A percentile compares a stretch with the other conserved stretches of the same genome.
Evolutionary conservation across 805 yeast genomes (phyloP).

Genomic region (Teunomyces cretensis): DNA sequence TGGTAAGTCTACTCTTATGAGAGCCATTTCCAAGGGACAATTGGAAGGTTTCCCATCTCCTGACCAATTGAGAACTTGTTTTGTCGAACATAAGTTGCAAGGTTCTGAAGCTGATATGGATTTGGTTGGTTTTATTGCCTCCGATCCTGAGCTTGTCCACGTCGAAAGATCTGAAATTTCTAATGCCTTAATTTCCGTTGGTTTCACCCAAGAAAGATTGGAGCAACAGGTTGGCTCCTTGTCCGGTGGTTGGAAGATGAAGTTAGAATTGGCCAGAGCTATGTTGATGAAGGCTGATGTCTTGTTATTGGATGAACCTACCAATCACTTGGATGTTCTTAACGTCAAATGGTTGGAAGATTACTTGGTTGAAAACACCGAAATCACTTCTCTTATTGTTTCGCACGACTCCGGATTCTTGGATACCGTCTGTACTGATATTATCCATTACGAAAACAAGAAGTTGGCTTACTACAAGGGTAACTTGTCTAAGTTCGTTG

Average conservation of each 20-base stretch:
- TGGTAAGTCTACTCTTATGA: constrained; percentile 96
- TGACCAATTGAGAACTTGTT: constrained; percentile 84
- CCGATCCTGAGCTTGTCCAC: constrained; percentile 74
- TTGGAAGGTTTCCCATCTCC: constrained; percentile 96
- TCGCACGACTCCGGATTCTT: constrained; percentile 97
- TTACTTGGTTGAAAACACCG: constrained; percentile 75
- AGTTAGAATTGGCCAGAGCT: constrained; percentile 96
- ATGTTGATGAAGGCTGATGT: constrained; percentile 98
- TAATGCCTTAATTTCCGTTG: constrained; percentile 76
- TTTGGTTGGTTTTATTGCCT: constrained; percentile 80
- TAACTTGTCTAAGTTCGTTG: constrained; percentile 88
- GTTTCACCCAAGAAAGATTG: constrained; percentile 88
- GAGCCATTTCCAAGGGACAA: constrained; percentile 95
- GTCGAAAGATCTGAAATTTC: constrained; percentile 73
- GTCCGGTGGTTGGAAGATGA: constrained; percentile 99
- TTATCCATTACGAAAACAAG: constrained; percentile 93
- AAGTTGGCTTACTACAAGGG: constrained; percentile 95
- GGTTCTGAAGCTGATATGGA: constrained; percentile 92
- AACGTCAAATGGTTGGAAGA: constrained; percentile 95
- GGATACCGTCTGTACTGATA: constrained; percentile 94
- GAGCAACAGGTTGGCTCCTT: constrained; percentile 89
- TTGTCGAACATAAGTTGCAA: constrained; percentile 95
- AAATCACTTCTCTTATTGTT: constrained; percentile 91
- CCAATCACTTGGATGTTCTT: constrained; percentile 93
- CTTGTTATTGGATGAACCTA: constrained; percentile 93